Percentiles rank a stretch among this genome's conserved stretches.
These are phyloP conservation scores for Neonectria ditissima DNA, from an alignment of 2,329 filamentous ascomycete genomes.

Conservation along the genomic window DNA sequence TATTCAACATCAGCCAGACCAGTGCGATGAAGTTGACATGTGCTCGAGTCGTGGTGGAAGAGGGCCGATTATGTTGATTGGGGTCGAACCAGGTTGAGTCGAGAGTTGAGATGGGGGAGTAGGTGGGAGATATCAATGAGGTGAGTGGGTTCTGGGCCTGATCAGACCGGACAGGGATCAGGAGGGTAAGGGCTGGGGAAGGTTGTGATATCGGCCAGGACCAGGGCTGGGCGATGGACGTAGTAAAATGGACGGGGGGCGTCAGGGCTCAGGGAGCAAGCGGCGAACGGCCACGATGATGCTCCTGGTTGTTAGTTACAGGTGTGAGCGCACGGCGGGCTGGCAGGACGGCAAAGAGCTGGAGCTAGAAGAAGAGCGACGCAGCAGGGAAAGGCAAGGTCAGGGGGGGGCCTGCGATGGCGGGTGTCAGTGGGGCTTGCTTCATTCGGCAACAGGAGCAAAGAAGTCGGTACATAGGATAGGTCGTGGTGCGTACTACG, in stretches of 20 bases:
- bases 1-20: slow-evolving; percentile 14
- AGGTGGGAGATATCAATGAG: slow-evolving; percentile 27
- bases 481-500: no score
- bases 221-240: slow-evolving; percentile 22
- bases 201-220: slow-evolving; percentile 29
- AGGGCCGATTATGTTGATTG: slow-evolving; percentile 20
- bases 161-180: slow-evolving; percentile 27
- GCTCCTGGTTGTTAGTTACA: slow-evolving; percentile 43
- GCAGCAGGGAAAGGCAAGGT: slow-evolving; percentile 40
- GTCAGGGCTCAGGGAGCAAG: slow-evolving; percentile 30
- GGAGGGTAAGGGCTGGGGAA: slow-evolving; percentile 31
- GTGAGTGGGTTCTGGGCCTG: slow-evolving; percentile 29
- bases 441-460: slow-evolving; percentile 37
- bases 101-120: slow-evolving; percentile 25
- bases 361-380: slow-evolving; percentile 41
- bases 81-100: slow-evolving; percentile 16
- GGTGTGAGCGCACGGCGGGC: slow-evolving; percentile 37
- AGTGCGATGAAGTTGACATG: slow-evolving; percentile 19
- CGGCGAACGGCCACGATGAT: slow-evolving; percentile 35
- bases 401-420: slow-evolving; percentile 40
- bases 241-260: slow-evolving; percentile 25
- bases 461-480: slow-evolving; percentile 8
- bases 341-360: slow-evolving; percentile 22
- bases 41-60: slow-evolving; percentile 25
- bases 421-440: slow-evolving; percentile 42